Evolutionary conservation across 2,329 filamentous ascomycete genomes (phyloP).

Genomic region (Metarhizium brunneum): DNA sequence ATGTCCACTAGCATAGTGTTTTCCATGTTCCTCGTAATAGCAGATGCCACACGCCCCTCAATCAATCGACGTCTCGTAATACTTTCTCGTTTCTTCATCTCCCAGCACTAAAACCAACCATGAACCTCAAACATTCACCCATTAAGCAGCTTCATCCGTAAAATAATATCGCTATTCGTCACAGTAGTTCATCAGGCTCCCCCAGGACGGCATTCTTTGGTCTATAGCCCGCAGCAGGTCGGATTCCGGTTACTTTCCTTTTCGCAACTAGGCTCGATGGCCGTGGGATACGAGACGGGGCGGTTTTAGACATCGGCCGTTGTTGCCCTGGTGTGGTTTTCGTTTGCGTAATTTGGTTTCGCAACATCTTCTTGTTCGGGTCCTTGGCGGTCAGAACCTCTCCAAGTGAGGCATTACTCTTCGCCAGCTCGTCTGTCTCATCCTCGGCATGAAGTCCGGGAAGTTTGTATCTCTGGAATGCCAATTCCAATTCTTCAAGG

Average conservation of each 20-base stretch:
- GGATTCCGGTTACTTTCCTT: neutral
- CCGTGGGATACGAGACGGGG: neutral
- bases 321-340: neutral
- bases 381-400: slow-evolving; percentile 15
- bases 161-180: neutral
- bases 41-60: neutral
- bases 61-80: neutral
- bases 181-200: slow-evolving; percentile 6
- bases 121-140: neutral
- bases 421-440: slow-evolving; percentile 23
- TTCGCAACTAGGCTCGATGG: neutral
- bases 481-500: slow-evolving; percentile 27
- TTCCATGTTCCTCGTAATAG: neutral
- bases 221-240: neutral
- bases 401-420: neutral
- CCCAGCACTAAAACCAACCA: neutral
- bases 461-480: slow-evolving; percentile 23
- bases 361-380: slow-evolving; percentile 14
- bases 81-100: neutral
- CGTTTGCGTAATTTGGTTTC: neutral
- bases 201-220: neutral
- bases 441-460: slow-evolving; percentile 11
- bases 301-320: neutral
- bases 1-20: neutral
- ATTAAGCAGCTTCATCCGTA: neutral